Percentiles rank a stretch among this genome's conserved stretches.
Conservation (phyloP, 1,139 yeast species). For the Taiozyma onychis region DNA sequence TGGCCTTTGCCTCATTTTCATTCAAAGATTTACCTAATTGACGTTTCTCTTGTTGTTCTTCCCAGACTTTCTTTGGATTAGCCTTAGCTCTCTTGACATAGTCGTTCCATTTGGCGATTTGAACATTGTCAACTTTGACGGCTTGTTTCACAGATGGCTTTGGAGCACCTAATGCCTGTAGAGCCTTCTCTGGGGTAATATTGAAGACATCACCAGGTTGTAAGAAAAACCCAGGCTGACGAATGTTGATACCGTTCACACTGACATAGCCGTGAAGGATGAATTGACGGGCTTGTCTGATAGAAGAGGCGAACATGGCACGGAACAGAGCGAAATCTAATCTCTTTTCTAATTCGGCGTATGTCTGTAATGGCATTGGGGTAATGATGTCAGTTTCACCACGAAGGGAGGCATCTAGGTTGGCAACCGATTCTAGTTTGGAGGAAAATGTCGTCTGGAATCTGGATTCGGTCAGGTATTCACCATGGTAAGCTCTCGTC, state of each 20-base stretch:
- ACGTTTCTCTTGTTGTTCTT: constrained; percentile 34
- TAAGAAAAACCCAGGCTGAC: constrained; percentile 75
- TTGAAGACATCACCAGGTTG: constrained; percentile 82
- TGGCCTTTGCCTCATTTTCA: constrained; percentile 20
- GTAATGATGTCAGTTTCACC: constrained; percentile 51
- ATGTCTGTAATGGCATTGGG: constrained; percentile 86
- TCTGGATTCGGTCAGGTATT: constrained; percentile 78
- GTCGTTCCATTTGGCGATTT: constrained; percentile 70
- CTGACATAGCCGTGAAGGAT: constrained; percentile 76
- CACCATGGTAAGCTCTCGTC: constrained; percentile 95
- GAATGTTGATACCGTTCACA: constrained; percentile 76
- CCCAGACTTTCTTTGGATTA: constrained; percentile 53
- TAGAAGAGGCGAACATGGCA: constrained; percentile 88
- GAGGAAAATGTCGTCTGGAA: constrained; percentile 72
- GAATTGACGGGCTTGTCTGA: constrained; percentile 91
- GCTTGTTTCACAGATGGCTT: constrained; percentile 74
- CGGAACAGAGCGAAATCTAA: constrained; percentile 87
- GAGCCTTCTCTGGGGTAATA: constrained; percentile 81
- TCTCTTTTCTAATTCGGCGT: constrained; percentile 81
- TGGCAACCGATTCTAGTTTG: constrained; percentile 77
- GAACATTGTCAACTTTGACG: constrained; percentile 61
- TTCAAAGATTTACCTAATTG: constrained; percentile 19
- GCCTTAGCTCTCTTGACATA: constrained; percentile 49
- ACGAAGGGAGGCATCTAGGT: constrained; percentile 68
- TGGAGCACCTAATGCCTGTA: constrained; percentile 76